Percentiles rank a stretch among this genome's conserved stretches.
Conservation (phyloP, 345 rosid genomes). For the Brassica rapa region DNA sequence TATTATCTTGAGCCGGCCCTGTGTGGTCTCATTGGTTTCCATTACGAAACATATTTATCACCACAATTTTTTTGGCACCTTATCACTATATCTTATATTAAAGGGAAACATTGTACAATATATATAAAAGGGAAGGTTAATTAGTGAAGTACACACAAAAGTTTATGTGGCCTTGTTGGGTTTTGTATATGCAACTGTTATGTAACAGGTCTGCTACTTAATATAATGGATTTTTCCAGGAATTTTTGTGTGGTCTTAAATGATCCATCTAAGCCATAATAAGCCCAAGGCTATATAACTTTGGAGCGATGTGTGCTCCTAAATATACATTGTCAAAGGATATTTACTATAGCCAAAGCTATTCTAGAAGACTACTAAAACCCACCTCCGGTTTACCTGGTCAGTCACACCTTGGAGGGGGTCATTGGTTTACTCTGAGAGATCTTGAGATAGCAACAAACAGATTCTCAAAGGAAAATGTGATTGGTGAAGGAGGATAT, state of each 20-base stretch:
- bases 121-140: not conserved
- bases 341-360: too few relatives aligned
- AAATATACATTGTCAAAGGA: too few relatives aligned
- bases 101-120: too few relatives aligned
- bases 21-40: not conserved
- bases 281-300: too few relatives aligned
- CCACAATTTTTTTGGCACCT: not conserved
- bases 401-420: conserved; percentile 90
- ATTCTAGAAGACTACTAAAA: too few relatives aligned
- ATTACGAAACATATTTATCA: not conserved
- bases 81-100: too few relatives aligned
- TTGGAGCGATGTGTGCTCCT: too few relatives aligned
- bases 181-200: not conserved
- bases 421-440: conserved; percentile 95
- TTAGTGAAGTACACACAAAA: not conserved
- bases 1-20: too few relatives aligned
- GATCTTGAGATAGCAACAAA: conserved; percentile 79
- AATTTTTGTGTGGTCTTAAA: too few relatives aligned
- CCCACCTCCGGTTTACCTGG: conserved; percentile 64
- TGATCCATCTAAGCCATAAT: too few relatives aligned
- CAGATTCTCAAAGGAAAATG: conserved; percentile 59
- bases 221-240: not conserved
- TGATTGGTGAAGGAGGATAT: conserved; percentile 71
- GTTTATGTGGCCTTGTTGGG: not conserved
- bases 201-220: not conserved